These are phyloP conservation scores for Stylosanthes scabra DNA, from an alignment of 331 rosid species.

Conservation along the genomic window DNA sequence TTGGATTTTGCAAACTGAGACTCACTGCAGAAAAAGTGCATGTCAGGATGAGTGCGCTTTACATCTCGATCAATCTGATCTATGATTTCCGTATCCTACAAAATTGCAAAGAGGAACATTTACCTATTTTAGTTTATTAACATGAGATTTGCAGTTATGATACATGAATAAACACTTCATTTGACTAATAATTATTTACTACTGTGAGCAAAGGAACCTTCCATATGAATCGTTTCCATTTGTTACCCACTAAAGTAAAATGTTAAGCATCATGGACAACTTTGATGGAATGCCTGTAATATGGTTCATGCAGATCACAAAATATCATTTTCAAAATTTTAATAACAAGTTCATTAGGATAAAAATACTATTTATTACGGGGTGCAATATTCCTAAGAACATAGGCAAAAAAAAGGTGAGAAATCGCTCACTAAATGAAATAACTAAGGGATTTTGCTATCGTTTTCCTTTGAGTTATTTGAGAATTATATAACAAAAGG, in stretches of 20 bases:
- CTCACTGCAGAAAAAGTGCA: constrained; percentile 96
- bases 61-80: constrained; percentile 99
- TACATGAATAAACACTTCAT: not conserved
- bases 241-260: constrained; percentile 24
- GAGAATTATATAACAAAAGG: no score
- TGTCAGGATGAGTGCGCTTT: constrained; percentile 98
- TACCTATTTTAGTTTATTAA: constrained; percentile 24
- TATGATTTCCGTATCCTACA: constrained; percentile 93
- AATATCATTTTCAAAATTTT: not conserved
- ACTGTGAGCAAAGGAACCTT: constrained; percentile 15
- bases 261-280: constrained; percentile 6
- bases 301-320: constrained; percentile 11
- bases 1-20: constrained; percentile 83
- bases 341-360: no score
- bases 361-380: no score
- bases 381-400: no score
- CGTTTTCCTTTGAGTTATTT: no score
- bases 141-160: not conserved
- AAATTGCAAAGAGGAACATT: constrained; percentile 35
- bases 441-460: no score
- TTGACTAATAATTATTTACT: not conserved
- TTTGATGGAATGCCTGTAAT: constrained; percentile 22
- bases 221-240: constrained; percentile 4
- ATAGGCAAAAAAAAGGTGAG: no score
- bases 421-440: no score